Conservation (phyloP, 306 rosid species). For the Dryas alaskensis region DNA sequence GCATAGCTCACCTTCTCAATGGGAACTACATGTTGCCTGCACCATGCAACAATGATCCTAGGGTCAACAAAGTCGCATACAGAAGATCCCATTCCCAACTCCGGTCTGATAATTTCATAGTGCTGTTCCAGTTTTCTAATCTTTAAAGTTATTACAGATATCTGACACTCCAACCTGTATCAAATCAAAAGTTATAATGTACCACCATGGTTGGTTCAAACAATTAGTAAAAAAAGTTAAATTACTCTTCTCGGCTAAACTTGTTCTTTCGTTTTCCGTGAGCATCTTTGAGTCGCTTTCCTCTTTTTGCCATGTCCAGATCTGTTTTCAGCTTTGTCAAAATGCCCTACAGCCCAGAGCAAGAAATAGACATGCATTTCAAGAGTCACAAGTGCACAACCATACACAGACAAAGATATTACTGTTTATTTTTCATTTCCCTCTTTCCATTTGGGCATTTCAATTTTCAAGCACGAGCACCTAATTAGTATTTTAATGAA, state of each 20-base stretch:
- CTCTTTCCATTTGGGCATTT: background rate
- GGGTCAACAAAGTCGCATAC: conserved; percentile 96
- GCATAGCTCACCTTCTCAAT: conserved; percentile 68
- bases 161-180: conserved; percentile 75
- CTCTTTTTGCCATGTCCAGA: conserved; percentile 81
- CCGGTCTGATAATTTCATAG: no score
- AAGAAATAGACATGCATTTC: background rate
- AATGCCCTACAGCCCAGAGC: conserved; percentile 45
- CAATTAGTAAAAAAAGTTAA: conserved; percentile 5
- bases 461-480: background rate
- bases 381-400: background rate
- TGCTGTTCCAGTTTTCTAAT: conserved; percentile 75
- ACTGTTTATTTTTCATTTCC: background rate
- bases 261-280: conserved; percentile 75
- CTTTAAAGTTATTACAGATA: conserved; percentile 65
- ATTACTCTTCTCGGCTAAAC: conserved; percentile 75
- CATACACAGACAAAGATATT: background rate
- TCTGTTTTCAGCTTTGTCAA: conserved; percentile 78
- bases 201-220: conserved; percentile 14
- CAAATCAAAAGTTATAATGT: conserved; percentile 18
- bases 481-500: background rate
- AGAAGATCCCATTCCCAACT: conserved; percentile 83
- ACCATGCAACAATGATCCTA: conserved; percentile 96
- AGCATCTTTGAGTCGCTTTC: conserved; percentile 73
- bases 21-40: conserved; percentile 96